A percentile compares a stretch with the other conserved stretches of the same genome.
Evolutionary conservation across 192 early-diverging fungal genomes (phyloP).

Genomic region (Rhizoclosmatium globosum): DNA sequence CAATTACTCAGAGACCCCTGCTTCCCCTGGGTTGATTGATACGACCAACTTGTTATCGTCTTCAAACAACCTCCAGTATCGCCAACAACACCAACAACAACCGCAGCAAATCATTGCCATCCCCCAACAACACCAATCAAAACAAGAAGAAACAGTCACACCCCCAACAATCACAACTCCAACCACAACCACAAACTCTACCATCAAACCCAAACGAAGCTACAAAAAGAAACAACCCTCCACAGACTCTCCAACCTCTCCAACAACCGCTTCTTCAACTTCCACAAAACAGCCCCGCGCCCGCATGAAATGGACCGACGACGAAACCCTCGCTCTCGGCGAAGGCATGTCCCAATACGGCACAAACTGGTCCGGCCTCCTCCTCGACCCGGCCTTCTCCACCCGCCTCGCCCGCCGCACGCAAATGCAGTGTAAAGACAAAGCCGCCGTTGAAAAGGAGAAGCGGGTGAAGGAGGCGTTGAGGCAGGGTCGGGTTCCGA

Average conservation of each 20-base stretch:
- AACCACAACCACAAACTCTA: not conserved
- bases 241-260: not conserved
- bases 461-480: slow-evolving; percentile 30
- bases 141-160: not conserved
- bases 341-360: slow-evolving; percentile 37
- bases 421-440: slow-evolving; percentile 45
- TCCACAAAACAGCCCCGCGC: not conserved
- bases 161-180: not conserved
- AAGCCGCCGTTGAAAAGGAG: slow-evolving; percentile 43
- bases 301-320: slow-evolving; percentile 12
- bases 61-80: not conserved
- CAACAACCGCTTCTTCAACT: no score
- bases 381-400: slow-evolving; percentile 6
- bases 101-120: not conserved
- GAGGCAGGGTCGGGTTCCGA: slow-evolving; percentile 18
- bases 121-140: not conserved
- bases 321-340: slow-evolving; percentile 29
- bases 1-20: not conserved
- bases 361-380: slow-evolving; percentile 38
- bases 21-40: not conserved
- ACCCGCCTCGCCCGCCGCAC: not conserved
- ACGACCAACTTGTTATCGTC: not conserved
- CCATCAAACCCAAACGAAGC: not conserved
- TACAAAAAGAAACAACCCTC: not conserved
- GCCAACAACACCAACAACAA: slow-evolving; percentile 6